phyloP scores from a whole-genome alignment of 495 filamentous ascomycete genomes.

The Neurospora intermedia region DNA sequence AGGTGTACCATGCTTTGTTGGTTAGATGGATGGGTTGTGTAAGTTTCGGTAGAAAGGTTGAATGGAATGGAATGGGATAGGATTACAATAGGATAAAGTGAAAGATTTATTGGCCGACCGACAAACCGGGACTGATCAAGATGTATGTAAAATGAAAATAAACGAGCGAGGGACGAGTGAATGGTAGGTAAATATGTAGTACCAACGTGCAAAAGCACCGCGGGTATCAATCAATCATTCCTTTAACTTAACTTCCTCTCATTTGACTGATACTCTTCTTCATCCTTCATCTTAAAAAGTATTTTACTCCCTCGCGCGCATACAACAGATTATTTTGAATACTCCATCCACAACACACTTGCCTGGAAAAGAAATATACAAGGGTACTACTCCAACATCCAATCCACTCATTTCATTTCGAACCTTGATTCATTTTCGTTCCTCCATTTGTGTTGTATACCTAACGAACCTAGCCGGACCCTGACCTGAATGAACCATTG shows the following conservation, averaged over 20 bases:
- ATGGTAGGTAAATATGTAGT: neutral
- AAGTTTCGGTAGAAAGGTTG: no score
- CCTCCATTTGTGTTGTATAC: neutral
- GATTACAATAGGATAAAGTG: no score
- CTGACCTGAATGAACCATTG: neutral
- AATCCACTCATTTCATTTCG: neutral
- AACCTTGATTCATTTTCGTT: neutral
- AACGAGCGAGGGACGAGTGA: no score
- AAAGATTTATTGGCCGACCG: no score
- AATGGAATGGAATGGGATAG: no score
- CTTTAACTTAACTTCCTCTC: neutral
- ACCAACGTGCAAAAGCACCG: neutral
- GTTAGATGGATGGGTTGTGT: no score
- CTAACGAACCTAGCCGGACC: neutral
- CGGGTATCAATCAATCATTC: neutral
- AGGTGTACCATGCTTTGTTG: no score
- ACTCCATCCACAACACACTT: neutral
- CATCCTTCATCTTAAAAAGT: neutral
- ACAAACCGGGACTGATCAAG: no score
- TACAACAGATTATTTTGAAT: neutral
- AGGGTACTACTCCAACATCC: neutral
- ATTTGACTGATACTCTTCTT: neutral
- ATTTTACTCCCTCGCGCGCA: neutral
- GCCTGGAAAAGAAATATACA: neutral
- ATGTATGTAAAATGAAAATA: neutral